Conservation (phyloP, 176 grass and related monocot species). For the Urochloa ruziziensis region DNA sequence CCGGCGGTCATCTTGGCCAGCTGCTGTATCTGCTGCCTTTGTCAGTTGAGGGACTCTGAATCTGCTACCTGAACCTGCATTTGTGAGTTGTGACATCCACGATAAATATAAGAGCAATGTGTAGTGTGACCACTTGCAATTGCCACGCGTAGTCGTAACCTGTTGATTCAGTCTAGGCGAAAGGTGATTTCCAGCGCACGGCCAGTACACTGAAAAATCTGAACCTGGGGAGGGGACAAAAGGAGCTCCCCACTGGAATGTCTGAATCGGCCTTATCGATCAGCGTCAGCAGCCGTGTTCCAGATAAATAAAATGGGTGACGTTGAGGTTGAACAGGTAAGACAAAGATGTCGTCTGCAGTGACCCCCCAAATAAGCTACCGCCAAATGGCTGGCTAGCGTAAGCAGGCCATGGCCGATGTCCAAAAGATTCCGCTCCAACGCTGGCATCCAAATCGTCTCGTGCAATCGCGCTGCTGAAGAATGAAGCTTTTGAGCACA, state of each 20-base stretch:
- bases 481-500: background rate
- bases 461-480: slow-evolving; percentile 2
- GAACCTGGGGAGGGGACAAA: background rate
- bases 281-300: background rate
- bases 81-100: background rate
- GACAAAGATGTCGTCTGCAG: background rate
- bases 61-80: slow-evolving; percentile 16
- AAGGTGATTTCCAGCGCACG: background rate
- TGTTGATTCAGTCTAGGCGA: background rate
- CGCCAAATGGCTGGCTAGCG: background rate
- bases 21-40: background rate
- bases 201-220: background rate
- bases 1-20: slow-evolving; percentile 39
- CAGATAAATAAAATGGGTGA: background rate
- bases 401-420: background rate
- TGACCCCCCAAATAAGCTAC: background rate
- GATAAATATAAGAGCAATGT: background rate
- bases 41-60: background rate
- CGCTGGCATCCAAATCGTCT: background rate
- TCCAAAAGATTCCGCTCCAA: background rate
- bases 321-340: slow-evolving; percentile 21
- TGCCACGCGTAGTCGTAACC: background rate
- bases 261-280: background rate
- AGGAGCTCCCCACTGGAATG: background rate
- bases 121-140: background rate